Evolutionary conservation across 2,329 filamentous ascomycete species (phyloP).

Genomic region (Diplocarpon mali): DNA sequence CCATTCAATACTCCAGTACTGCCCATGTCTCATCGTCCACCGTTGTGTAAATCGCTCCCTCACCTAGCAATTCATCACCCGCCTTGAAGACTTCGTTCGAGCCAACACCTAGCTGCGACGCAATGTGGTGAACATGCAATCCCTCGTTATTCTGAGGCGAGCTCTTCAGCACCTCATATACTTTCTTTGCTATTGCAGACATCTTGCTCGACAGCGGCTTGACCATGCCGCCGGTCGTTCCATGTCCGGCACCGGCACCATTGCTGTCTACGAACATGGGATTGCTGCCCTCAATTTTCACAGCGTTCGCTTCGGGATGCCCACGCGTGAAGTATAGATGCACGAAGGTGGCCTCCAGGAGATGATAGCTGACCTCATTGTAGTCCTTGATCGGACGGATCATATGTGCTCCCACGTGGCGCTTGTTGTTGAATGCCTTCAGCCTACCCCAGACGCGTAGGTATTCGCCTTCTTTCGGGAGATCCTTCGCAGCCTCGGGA

Average conservation of each 20-base stretch:
- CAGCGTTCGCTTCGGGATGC: conserved; percentile 30
- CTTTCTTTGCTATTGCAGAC: conserved; percentile 49
- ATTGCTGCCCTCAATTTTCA: conserved; percentile 26
- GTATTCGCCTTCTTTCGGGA: conserved; percentile 61
- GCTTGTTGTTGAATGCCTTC: conserved; percentile 74
- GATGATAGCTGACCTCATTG: conserved; percentile 88
- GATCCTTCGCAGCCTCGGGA: conserved; percentile 34
- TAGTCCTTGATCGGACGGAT: conserved; percentile 71
- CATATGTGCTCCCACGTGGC: conserved; percentile 68
- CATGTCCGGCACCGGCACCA: conserved; percentile 27
- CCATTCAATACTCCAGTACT: conserved; percentile 54
- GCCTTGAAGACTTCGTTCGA: conserved; percentile 61
- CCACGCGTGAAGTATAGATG: conserved; percentile 77
- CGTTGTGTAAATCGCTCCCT: conserved; percentile 78
- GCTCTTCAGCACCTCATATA: conserved; percentile 60
- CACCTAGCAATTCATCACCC: conserved; percentile 67
- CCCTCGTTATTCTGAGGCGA: conserved; percentile 69
- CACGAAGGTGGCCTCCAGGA: conserved; percentile 80
- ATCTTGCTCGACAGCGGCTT: conserved; percentile 31
- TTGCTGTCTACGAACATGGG: conserved; percentile 28
- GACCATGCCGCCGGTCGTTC: conserved; percentile 21
- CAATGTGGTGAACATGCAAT: conserved; percentile 68
- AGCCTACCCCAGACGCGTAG: conserved; percentile 79
- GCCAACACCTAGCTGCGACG: conserved; percentile 51
- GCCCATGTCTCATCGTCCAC: conserved; percentile 91